A percentile compares a stretch with the other conserved stretches of the same genome.
Conservation (phyloP, 805 yeast species). For the Kodamaea fukazawae region DNA sequence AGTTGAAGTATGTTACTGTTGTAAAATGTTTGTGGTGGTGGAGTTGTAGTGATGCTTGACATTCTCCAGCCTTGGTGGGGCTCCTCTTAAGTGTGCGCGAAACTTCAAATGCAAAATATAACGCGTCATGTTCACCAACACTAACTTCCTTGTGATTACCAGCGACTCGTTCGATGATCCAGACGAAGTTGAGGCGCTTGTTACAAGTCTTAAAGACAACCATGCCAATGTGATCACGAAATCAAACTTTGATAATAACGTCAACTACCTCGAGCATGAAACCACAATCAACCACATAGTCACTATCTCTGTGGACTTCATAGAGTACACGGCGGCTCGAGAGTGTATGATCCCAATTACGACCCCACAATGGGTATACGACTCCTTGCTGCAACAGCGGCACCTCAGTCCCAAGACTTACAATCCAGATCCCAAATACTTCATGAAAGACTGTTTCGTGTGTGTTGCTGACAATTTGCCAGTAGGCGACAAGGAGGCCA, state of each 20-base stretch:
- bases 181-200: conserved; percentile 14
- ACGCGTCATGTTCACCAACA: conserved; percentile 19
- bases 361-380: conserved; percentile 57
- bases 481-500: conserved; percentile 60
- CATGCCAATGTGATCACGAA: conserved; percentile 22
- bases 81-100: too few species aligned
- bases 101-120: too few species aligned
- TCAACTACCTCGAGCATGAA: conserved; percentile 15
- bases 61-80: too few species aligned
- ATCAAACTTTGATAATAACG: conserved; percentile 17
- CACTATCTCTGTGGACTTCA: conserved; percentile 50
- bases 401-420: conserved; percentile 54
- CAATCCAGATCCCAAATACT: conserved; percentile 68
- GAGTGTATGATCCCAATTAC: conserved; percentile 64
- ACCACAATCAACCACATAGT: conserved; percentile 46
- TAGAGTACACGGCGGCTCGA: conserved; percentile 46
- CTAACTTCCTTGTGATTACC: conserved; percentile 19
- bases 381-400: conserved; percentile 40
- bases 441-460: conserved; percentile 60
- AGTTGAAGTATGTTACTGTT: too few species aligned
- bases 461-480: conserved; percentile 58
- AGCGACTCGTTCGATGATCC: conserved; percentile 15
- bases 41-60: too few species aligned
- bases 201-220: conserved; percentile 17
- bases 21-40: too few species aligned